Evolutionary conservation across 805 yeast genomes (phyloP).

Genomic region (Cyberlindnera americana): DNA sequence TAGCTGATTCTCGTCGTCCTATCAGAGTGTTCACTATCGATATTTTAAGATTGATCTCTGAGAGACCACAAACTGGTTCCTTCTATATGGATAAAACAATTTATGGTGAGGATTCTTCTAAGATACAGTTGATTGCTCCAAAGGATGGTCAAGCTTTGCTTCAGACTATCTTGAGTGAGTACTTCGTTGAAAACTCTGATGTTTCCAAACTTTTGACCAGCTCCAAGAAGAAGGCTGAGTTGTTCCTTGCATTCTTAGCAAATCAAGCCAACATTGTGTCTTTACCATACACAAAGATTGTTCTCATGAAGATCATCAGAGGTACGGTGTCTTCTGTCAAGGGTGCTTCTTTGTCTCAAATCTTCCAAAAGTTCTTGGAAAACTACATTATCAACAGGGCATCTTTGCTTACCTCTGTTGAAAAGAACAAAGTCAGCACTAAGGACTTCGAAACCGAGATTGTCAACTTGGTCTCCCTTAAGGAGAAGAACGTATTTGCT

Average conservation of each 20-base stretch:
- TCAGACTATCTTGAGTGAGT: conserved; percentile 39
- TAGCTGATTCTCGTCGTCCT: conserved; percentile 46
- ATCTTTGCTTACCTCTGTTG: conserved; percentile 41
- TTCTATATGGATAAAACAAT: conserved; percentile 51
- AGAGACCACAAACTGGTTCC: conserved; percentile 34
- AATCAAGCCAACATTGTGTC: conserved; percentile 57
- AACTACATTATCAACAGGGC: conserved; percentile 46
- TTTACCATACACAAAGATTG: conserved; percentile 53
- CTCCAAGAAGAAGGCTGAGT: conserved; percentile 53
- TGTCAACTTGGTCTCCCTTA: conserved; percentile 55
- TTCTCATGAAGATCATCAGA: conserved; percentile 44
- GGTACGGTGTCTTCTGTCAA: conserved; percentile 33
- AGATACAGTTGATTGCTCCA: conserved; percentile 57
- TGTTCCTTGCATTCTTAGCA: conserved; percentile 60
- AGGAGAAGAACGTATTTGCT: conserved; percentile 54
- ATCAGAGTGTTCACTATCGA: conserved; percentile 45
- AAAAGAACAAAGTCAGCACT: conserved; percentile 46
- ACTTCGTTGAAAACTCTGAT: conserved; percentile 48
- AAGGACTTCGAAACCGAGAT: conserved; percentile 53
- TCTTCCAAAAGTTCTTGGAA: conserved; percentile 44
- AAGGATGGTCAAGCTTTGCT: conserved; percentile 55
- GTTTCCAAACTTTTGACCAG: conserved; percentile 38
- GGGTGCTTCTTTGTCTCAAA: conserved; percentile 43
- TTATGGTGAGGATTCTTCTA: conserved; percentile 49
- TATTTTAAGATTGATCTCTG: conserved; percentile 35